A percentile compares a stretch with the other conserved stretches of the same genome.
phyloP scores from a whole-genome alignment of 2,329 filamentous ascomycete genomes.

The Capronia coronata region DNA sequence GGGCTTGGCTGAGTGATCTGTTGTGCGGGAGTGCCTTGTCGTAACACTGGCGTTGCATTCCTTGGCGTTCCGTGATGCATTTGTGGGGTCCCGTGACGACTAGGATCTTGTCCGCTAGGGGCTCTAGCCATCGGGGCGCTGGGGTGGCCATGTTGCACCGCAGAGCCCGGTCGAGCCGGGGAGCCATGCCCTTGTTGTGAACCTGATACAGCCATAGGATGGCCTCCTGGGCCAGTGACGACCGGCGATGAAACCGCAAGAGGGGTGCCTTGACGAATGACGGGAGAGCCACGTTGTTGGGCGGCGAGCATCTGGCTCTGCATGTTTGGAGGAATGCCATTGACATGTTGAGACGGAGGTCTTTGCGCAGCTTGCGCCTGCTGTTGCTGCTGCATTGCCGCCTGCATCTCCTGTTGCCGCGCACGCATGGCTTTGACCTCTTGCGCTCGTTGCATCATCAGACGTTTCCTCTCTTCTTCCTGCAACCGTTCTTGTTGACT shows the following conservation, averaged over 20 bases:
- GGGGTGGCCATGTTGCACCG: conserved; percentile 44
- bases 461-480: conserved; percentile 46
- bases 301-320: conserved; percentile 33
- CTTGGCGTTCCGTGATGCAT: conserved; percentile 43
- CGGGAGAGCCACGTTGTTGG: conserved; percentile 43
- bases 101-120: conserved; percentile 41
- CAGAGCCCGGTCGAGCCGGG: conserved; percentile 41
- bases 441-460: conserved; percentile 33
- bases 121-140: conserved; percentile 41
- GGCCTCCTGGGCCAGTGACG: conserved; percentile 36
- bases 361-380: conserved; percentile 37
- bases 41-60: conserved; percentile 44
- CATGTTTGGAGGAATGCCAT: conserved; percentile 42
- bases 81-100: conserved; percentile 44
- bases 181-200: conserved; percentile 44
- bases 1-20: conserved; percentile 44
- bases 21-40: conserved; percentile 43
- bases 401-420: conserved; percentile 34
- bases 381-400: conserved; percentile 34
- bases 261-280: conserved; percentile 44
- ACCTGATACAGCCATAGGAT: conserved; percentile 41
- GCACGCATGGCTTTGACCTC: conserved; percentile 29
- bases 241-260: conserved; percentile 42
- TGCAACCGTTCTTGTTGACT: conserved; percentile 44
- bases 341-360: conserved; percentile 46